Evolutionary conservation across 352 stramenopile genomes (phyloP).

Genomic region (Pythium pyrilobum): DNA sequence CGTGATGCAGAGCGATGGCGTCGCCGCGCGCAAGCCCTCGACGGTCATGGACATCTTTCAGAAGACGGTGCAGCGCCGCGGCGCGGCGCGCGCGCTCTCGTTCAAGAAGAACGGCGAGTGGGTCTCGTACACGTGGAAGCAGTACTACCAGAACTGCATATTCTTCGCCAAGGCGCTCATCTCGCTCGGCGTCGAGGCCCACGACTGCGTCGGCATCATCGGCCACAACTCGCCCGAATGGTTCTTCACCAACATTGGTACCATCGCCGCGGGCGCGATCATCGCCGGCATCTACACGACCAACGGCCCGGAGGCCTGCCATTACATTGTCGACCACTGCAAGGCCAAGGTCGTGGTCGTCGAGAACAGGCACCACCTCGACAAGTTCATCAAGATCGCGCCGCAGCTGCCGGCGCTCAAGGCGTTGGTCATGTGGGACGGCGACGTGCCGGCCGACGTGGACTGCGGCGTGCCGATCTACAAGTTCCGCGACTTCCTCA

Average conservation of each 20-base stretch:
- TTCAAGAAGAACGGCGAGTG: slow-evolving; percentile 38
- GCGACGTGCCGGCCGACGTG: slow-evolving; percentile 27
- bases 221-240: slow-evolving; percentile 85
- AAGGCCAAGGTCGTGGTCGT: slow-evolving; percentile 74
- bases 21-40: slow-evolving; percentile 21
- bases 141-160: slow-evolving; percentile 71
- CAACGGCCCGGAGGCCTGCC: slow-evolving; percentile 62
- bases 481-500: slow-evolving; percentile 53
- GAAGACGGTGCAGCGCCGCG: slow-evolving; percentile 15
- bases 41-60: slow-evolving; percentile 28
- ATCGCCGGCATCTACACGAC: slow-evolving; percentile 84
- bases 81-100: slow-evolving; percentile 12
- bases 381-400: slow-evolving; percentile 65
- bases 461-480: slow-evolving; percentile 48
- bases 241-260: slow-evolving; percentile 75
- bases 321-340: slow-evolving; percentile 81
- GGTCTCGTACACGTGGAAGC: slow-evolving; percentile 50
- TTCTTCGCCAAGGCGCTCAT: slow-evolving; percentile 76
- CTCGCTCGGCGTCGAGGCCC: slow-evolving; percentile 50
- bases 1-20: slow-evolving; percentile 23
- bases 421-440: slow-evolving; percentile 67
- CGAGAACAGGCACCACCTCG: slow-evolving; percentile 56
- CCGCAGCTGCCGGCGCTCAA: slow-evolving; percentile 67
- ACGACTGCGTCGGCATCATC: slow-evolving; percentile 77
- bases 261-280: slow-evolving; percentile 74